Evolutionary conservation across 305 asterid species (phyloP).

Genomic region (Solanum hybrid): DNA sequence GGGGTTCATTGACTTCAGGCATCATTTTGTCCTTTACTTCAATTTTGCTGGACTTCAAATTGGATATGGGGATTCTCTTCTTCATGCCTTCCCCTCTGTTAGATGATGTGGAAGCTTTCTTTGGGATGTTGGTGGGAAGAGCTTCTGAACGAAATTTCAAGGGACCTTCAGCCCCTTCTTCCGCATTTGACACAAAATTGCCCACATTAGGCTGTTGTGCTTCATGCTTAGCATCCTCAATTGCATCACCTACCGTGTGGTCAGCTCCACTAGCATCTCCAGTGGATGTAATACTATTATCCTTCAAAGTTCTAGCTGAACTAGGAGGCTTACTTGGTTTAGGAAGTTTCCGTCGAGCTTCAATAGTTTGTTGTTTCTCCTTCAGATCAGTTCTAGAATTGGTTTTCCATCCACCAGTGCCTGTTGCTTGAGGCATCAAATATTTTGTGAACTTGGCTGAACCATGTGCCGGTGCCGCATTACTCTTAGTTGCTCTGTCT

Average conservation of each 20-base stretch:
- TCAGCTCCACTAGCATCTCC: constrained; percentile 33
- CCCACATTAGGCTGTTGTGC: constrained; percentile 31
- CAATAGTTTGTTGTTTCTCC: constrained; percentile 62
- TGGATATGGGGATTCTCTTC: constrained; percentile 44
- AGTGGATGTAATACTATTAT: constrained; percentile 31
- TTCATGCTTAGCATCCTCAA: constrained; percentile 43
- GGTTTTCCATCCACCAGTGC: constrained; percentile 45
- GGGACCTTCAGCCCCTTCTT: constrained; percentile 37
- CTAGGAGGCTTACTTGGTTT: constrained; percentile 65
- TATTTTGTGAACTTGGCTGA: constrained; percentile 46
- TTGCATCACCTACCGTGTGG: constrained; percentile 20
- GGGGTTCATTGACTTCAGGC: constrained; percentile 62
- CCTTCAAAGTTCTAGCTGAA: constrained; percentile 56
- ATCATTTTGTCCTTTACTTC: constrained; percentile 34
- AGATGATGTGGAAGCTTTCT: constrained; percentile 38
- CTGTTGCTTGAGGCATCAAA: constrained; percentile 55
- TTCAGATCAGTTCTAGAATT: constrained; percentile 46
- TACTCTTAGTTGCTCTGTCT: constrained; percentile 37
- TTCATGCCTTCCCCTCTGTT: constrained; percentile 41
- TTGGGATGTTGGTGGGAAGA: constrained; percentile 32
- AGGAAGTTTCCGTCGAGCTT: constrained; percentile 36
- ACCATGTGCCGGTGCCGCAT: constrained; percentile 39
- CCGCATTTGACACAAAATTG: constrained; percentile 40
- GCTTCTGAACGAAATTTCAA: constrained; percentile 45
- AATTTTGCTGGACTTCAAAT: constrained; percentile 31